Conservation (phyloP, 2,329 filamentous ascomycete genomes). For the Nothomitra cinnamomea region DNA sequence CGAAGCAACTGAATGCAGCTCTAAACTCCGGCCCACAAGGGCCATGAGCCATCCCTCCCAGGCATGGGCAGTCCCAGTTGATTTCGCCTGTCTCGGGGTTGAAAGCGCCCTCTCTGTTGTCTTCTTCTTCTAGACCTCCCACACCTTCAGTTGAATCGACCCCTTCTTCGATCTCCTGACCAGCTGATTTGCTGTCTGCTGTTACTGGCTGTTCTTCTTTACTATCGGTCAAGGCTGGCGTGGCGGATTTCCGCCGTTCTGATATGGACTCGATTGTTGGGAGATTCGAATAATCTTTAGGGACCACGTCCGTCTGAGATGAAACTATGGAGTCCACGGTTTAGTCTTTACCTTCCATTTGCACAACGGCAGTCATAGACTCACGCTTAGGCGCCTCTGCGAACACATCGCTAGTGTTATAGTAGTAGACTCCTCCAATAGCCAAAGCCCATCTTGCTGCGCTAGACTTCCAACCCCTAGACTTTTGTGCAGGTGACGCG, state of each 20-base stretch:
- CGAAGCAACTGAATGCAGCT: slow-evolving; percentile 93
- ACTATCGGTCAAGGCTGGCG: background rate
- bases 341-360: background rate
- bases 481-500: slow-evolving; percentile 43
- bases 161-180: background rate
- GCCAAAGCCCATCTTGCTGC: slow-evolving; percentile 60
- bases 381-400: slow-evolving; percentile 65
- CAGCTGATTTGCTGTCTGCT: background rate
- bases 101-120: slow-evolving; percentile 77
- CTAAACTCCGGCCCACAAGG: slow-evolving; percentile 94
- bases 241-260: background rate
- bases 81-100: slow-evolving; percentile 98
- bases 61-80: slow-evolving; percentile 97
- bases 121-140: slow-evolving; percentile 59
- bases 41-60: slow-evolving; percentile 92
- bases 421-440: slow-evolving; percentile 69
- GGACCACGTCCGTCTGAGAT: background rate
- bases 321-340: background rate
- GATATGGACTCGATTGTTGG: slow-evolving; percentile 2
- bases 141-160: slow-evolving; percentile 13
- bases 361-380: slow-evolving; percentile 18
- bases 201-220: background rate
- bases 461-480: slow-evolving; percentile 67
- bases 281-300: background rate
- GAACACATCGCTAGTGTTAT: slow-evolving; percentile 79